A percentile compares a stretch with the other conserved stretches of the same genome.
These are phyloP conservation scores for Aspergillaceae sp. DNA, from an alignment of 2,329 filamentous ascomycete species.

Conservation along the genomic window DNA sequence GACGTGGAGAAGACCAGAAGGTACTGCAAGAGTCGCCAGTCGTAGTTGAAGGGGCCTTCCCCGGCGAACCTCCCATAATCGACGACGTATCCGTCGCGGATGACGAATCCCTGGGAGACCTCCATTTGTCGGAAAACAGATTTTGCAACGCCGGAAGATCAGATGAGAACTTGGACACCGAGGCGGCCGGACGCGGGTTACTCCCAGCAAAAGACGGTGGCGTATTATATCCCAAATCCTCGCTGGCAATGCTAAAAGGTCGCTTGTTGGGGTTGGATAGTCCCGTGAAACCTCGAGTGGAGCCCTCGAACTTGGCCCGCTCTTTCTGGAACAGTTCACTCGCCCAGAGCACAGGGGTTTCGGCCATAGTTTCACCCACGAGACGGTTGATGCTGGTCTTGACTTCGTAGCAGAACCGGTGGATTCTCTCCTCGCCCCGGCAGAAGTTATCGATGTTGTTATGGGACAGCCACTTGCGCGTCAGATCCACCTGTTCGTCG, in stretches of 20 bases:
- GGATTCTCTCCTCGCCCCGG: constrained; percentile 86
- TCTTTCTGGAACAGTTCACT: constrained; percentile 81
- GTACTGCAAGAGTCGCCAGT: constrained; percentile 68
- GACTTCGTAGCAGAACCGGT: constrained; percentile 85
- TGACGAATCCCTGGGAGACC: constrained; percentile 48
- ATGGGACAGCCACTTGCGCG: constrained; percentile 70
- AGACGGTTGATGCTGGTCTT: constrained; percentile 78
- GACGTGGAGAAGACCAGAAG: constrained; percentile 83
- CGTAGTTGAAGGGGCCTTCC: constrained; percentile 58
- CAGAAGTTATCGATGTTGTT: constrained; percentile 87
- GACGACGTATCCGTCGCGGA: constrained; percentile 52
- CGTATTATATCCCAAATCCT: constrained; percentile 26
- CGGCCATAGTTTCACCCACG: constrained; percentile 72
- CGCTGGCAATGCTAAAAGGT: constrained; percentile 36
- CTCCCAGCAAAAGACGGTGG: constrained; percentile 17
- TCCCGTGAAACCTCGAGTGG: constrained; percentile 29
- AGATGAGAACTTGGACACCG: constrained; percentile 21
- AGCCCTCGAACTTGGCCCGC: constrained; percentile 34
- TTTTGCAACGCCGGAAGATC: constrained; percentile 45
- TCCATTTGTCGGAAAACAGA: constrained; percentile 60
- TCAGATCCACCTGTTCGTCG: constrained; percentile 88
- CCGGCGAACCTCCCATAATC: constrained; percentile 48
- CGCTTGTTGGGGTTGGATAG: constrained; percentile 36
- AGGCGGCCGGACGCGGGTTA: constrained; percentile 23
- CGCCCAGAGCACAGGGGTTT: constrained; percentile 84